Conservation (phyloP, 2,329 filamentous ascomycete genomes). For the Aspergillus quadrilineatus region DNA sequence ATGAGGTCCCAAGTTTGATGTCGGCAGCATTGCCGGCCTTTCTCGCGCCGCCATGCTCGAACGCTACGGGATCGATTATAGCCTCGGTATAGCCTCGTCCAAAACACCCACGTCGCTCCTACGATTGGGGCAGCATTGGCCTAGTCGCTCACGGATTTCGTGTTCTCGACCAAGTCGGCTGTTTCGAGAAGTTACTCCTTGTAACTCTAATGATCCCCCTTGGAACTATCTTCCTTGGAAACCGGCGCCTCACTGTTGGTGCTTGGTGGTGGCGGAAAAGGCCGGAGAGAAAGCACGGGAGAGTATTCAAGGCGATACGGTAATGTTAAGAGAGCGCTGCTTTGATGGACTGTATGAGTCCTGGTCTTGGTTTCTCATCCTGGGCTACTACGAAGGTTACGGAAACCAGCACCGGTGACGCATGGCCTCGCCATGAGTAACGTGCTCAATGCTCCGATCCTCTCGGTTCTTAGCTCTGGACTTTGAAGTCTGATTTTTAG, state of each 20-base stretch:
- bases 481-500: too few relatives aligned
- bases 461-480: too few relatives aligned
- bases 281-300: conserved; percentile 1
- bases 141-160: conserved; percentile 45
- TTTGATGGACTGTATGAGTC: not conserved
- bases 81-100: conserved; percentile 40
- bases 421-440: too few relatives aligned
- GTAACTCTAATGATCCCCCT: not conserved
- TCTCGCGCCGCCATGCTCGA: conserved; percentile 50
- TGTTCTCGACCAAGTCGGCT: conserved; percentile 54
- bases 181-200: conserved; percentile 29
- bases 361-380: too few relatives aligned
- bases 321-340: not conserved
- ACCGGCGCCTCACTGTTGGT: not conserved
- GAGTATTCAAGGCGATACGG: not conserved
- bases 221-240: not conserved
- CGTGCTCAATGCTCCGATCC: too few relatives aligned
- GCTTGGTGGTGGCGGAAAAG: conserved; percentile 6
- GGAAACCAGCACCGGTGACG: too few relatives aligned
- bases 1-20: conserved; percentile 27
- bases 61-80: conserved; percentile 46
- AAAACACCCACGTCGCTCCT: conserved; percentile 34
- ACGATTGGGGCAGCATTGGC: conserved; percentile 51
- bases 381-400: too few relatives aligned
- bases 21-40: conserved; percentile 51